Evolutionary conservation across 352 stramenopile species (phyloP), one percentile per base, ranked within the genome.

Genomic region (Pythium sp.): DNA sequence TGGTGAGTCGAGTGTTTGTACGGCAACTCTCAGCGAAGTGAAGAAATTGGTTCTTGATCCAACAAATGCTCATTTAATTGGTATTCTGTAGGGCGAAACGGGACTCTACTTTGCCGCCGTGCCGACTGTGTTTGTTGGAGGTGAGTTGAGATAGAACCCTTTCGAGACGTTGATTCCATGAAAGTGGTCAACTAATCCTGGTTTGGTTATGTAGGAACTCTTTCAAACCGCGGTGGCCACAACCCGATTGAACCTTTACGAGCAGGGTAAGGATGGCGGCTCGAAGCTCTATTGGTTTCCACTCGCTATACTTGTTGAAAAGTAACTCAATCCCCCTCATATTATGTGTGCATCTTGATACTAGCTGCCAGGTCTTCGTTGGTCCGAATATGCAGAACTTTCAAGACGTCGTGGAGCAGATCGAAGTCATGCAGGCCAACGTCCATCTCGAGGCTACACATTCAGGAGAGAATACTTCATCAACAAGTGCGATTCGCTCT

Each of bases 341-440:
- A 55, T 15, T 55, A n/a, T 30, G 36, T 32, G 49, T 30, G 12
- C 26, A 26, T 55, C 7, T 14, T 55, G n/a, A 22, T 54, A 55
- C 18, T 30, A 89, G 82, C 3, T 94, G 86, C 61, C 65, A 78
- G 15, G 86, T 94, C n/a, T 47, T 90, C 0, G 74, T 79, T 28
- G 86, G 86, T 14, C 86, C 86, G 4, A 65, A 91, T 71, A 87
- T 90, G 76, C 72, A 80, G 63, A 94, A 94, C 64, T 94, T 92
- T 64, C 47, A 55, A 26, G 83, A 87, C 43, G 82, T 92, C 49
- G 58, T 91, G 28, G 54, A 72, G 30, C 64, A 78, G 24, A 64
- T 88, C 11, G 56, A 67, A 6, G 55, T 61, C 36, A 43, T 22
- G 56, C 69, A 54, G 57, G 49, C 18, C 36, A 56, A 41, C 51